These are phyloP conservation scores for Geotrichum australiense DNA, from an alignment of 1,139 yeast species.

Conservation along the genomic window DNA sequence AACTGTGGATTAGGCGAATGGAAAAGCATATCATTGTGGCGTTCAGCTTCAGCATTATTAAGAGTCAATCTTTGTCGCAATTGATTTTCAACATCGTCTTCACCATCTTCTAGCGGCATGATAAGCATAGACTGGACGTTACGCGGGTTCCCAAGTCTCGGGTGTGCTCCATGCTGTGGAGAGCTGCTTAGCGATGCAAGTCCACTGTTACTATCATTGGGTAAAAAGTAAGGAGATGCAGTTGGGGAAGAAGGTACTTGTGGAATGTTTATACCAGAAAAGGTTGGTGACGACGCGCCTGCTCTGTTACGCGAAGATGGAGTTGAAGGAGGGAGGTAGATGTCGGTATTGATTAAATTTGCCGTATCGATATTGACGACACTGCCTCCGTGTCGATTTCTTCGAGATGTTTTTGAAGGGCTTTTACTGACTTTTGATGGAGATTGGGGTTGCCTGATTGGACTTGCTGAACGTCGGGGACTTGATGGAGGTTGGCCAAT, in stretches of 20 bases:
- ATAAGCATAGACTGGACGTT: conserved; percentile 7
- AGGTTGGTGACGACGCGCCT: conserved; percentile 13
- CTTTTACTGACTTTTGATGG: conserved; percentile 15
- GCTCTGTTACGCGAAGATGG: conserved; percentile 15
- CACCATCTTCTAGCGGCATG: conserved; percentile 15
- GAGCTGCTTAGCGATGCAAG: conserved; percentile 13
- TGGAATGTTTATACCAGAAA: conserved; percentile 14
- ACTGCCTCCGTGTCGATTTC: conserved; percentile 16
- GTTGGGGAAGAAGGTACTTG: conserved; percentile 13
- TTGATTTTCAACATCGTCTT: conserved; percentile 9
- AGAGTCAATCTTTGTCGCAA: conserved; percentile 15
- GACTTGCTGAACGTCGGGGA: conserved; percentile 9
- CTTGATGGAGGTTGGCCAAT: conserved; percentile 11
- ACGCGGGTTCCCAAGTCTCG: conserved; percentile 2
- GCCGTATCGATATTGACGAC: conserved; percentile 14
- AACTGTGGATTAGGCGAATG: conserved; percentile 24
- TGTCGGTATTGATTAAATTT: conserved; percentile 14
- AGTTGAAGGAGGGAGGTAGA: conserved; percentile 19
- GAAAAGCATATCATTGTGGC: conserved; percentile 18
- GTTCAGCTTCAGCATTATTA: conserved; percentile 8
- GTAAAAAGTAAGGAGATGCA: conserved; percentile 12
- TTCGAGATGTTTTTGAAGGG: conserved; percentile 13
- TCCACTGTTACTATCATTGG: conserved; percentile 13
- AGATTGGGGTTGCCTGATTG: conserved; percentile 13
- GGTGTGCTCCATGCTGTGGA: conserved; percentile 9